phyloP scores from a whole-genome alignment of 768 basidiomycete species.

The Hericium rajendrae region DNA sequence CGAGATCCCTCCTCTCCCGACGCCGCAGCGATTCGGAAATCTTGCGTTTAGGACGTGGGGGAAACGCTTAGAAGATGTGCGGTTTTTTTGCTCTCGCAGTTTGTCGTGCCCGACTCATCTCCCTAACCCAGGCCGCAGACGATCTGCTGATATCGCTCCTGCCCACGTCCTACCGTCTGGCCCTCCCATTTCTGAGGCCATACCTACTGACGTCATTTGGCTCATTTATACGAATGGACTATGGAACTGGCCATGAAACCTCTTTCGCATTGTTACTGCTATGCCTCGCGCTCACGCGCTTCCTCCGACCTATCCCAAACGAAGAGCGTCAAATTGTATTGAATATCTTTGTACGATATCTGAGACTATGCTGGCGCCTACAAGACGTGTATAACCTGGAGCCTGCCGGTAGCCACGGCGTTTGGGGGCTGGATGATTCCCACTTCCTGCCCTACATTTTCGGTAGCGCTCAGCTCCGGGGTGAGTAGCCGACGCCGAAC shows the following conservation, averaged over 20 bases:
- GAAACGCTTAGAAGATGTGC: conserved; percentile 63
- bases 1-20: conserved; percentile 63
- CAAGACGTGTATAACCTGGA: conserved; percentile 88
- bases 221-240: conserved; percentile 85
- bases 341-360: conserved; percentile 67
- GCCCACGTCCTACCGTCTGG: conserved; percentile 30
- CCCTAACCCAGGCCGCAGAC: conserved; percentile 39
- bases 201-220: conserved; percentile 83
- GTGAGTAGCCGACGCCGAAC: conserved; percentile 25
- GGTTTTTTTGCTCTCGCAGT: conserved; percentile 12
- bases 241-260: conserved; percentile 93
- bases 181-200: conserved; percentile 60
- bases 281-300: conserved; percentile 58
- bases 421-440: conserved; percentile 96
- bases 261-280: conserved; percentile 77
- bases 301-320: conserved; percentile 44
- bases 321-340: conserved; percentile 56
- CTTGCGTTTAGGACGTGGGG: conserved; percentile 86
- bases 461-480: conserved; percentile 83
- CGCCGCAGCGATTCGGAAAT: conserved; percentile 86
- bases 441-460: conserved; percentile 84
- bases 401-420: conserved; percentile 95
- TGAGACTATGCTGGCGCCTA: conserved; percentile 72
- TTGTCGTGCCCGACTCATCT: not conserved
- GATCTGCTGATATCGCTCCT: conserved; percentile 41